Percentiles rank a stretch among this genome's conserved stretches.
These are phyloP conservation scores for Coniosporium tulheliwenetii DNA, from an alignment of 2,329 filamentous ascomycete genomes.

Conservation along the genomic window DNA sequence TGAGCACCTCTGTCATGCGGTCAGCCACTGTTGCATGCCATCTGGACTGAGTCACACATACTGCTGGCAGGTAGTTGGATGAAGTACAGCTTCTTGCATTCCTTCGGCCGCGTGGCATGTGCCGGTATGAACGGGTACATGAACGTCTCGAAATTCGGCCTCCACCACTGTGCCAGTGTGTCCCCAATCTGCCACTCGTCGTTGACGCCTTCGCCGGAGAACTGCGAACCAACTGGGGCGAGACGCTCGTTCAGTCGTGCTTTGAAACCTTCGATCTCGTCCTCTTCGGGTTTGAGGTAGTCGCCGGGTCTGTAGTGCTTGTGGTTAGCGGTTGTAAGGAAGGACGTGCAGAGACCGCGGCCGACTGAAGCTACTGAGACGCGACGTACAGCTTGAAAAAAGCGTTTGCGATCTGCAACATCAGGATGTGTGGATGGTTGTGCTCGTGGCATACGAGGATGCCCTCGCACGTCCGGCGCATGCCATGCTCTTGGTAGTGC, in stretches of 20 bases:
- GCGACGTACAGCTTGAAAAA: slow-evolving; percentile 80
- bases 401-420: slow-evolving; percentile 98
- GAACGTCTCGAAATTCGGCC: slow-evolving; percentile 98
- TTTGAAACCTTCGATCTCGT: slow-evolving; percentile 94
- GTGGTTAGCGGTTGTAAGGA: neutral
- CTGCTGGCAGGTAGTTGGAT: slow-evolving; percentile 87
- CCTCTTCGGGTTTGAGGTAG: slow-evolving; percentile 77
- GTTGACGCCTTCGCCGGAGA: slow-evolving; percentile 71
- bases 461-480: slow-evolving; percentile 93
- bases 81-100: slow-evolving; percentile 98
- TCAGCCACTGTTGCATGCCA: neutral
- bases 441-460: slow-evolving; percentile 97
- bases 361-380: neutral
- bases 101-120: slow-evolving; percentile 90
- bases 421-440: slow-evolving; percentile 95
- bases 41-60: slow-evolving; percentile 30
- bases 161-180: slow-evolving; percentile 95
- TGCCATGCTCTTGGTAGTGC: slow-evolving; percentile 81
- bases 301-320: slow-evolving; percentile 57
- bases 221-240: slow-evolving; percentile 73
- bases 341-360: too few relatives aligned
- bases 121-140: slow-evolving; percentile 98
- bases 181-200: slow-evolving; percentile 92
- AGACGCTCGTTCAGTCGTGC: slow-evolving; percentile 79
- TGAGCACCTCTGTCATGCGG: slow-evolving; percentile 60